Evolutionary conservation across 2,329 filamentous ascomycete genomes (phyloP), one percentile per base, ranked within the genome.

Genomic region (Pseudogymnoascus sp.): DNA sequence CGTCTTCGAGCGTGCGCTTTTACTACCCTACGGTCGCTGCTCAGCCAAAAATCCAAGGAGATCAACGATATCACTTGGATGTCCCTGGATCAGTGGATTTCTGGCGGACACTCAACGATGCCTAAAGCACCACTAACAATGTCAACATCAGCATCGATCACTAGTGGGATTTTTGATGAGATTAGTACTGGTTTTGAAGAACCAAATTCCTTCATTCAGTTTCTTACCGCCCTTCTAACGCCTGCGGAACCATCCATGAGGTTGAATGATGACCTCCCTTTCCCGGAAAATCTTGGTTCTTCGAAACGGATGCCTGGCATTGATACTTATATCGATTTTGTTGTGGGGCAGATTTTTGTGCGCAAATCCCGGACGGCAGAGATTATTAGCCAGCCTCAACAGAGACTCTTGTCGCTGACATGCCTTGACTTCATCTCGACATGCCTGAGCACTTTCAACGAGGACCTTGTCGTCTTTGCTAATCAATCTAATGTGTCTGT

Each of bases 251-350:
- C 83, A 45, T 81, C 85, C 60, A 80, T 80, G 41, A 81, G 83
- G 0, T 79, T 93, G 7, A 88, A 89, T 67, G 90, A 98, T 72
- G 81, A 81, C 1, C 79, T 99, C 3, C 89, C 93, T 0, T 99
- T 97, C 72, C 91, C 93, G 0, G 93, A 97, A 74, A 87, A 84
- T 43, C 81, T 99, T 7, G 93, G 93, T 4, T 85, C 87, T 14
- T 83, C 86, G 10, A 90, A 88, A 70, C 87, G 95, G 62, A 87
- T 87, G 77, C 86, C 92, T 13, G 95, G 96, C 1, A 92, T 99
- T 66, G 93, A 96, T 66, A 86, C 90, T 1, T 99, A 97, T 71
- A 82, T 98, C 64, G 96, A 99, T 76, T 97, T 95, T 73, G 87
- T 92, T 19, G 78, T 98, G 67, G 92, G 91, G 14, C 84, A 88